Evolutionary conservation across 495 filamentous ascomycete species (phyloP).

Genomic region (Aspergillus mulundensis): DNA sequence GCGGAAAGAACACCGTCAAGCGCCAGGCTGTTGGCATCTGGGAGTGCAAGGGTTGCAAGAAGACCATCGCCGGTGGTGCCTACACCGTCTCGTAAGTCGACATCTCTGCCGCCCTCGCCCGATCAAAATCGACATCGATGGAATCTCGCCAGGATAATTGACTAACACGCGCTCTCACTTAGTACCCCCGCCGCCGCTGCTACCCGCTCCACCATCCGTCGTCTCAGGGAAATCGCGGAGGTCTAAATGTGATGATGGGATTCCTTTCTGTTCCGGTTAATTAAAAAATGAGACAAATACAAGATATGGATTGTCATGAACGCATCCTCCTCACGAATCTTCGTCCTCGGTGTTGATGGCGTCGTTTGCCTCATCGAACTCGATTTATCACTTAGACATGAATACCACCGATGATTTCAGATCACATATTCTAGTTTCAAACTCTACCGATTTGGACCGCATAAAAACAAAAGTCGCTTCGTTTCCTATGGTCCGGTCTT

Average conservation of each 20-base stretch:
- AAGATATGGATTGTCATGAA: slow-evolving; percentile 30
- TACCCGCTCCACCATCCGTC: slow-evolving; percentile 93
- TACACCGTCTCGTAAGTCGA: slow-evolving; percentile 90
- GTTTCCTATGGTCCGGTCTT: neutral
- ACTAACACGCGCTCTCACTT: slow-evolving; percentile 17
- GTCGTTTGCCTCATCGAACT: slow-evolving; percentile 13
- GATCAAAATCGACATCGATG: neutral
- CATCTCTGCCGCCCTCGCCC: neutral
- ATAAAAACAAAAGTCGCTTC: neutral
- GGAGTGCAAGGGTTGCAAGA: slow-evolving; percentile 89
- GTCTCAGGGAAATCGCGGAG: slow-evolving; percentile 97
- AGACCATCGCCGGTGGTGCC: slow-evolving; percentile 93
- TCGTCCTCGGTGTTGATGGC: slow-evolving; percentile 15
- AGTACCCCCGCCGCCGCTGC: slow-evolving; percentile 95
- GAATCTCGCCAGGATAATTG: slow-evolving; percentile 14
- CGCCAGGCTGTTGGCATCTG: slow-evolving; percentile 92
- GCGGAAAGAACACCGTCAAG: slow-evolving; percentile 93
- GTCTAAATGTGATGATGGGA: slow-evolving; percentile 61
- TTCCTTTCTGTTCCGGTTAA: slow-evolving; percentile 45
- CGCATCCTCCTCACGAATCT: slow-evolving; percentile 17
- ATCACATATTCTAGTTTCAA: slow-evolving; percentile 5
- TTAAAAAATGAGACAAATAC: slow-evolving; percentile 43
- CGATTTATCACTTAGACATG: slow-evolving; percentile 18
- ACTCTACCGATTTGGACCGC: neutral
- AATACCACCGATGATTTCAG: slow-evolving; percentile 21